Evolutionary conservation across 208 protist genomes (phyloP).

Genomic region (Leishmania gerbilli): DNA sequence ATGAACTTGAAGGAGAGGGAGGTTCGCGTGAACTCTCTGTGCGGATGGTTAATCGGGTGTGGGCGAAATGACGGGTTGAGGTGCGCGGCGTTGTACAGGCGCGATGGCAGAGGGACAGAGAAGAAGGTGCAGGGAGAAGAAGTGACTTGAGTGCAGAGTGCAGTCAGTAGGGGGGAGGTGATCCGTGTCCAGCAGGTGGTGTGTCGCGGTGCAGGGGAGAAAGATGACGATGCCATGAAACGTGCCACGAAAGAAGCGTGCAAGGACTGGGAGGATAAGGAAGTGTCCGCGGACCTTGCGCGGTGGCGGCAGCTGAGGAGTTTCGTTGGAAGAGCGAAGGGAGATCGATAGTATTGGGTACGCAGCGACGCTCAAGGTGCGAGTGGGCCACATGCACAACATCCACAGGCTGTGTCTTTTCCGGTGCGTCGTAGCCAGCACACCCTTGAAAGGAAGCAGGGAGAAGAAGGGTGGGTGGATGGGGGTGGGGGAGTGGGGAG

Average conservation of each 20-base stretch:
- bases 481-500: background rate
- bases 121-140: background rate
- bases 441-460: background rate
- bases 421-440: background rate
- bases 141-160: background rate
- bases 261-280: background rate
- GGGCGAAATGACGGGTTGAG: background rate
- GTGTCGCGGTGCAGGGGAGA: too few relatives aligned
- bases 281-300: background rate
- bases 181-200: background rate
- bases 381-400: background rate
- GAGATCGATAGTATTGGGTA: background rate
- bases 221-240: background rate
- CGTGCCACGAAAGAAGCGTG: background rate
- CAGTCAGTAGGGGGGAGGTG: background rate
- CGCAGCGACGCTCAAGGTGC: background rate
- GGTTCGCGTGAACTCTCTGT: slow-evolving; percentile 37
- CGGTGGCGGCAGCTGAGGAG: background rate
- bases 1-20: slow-evolving; percentile 5
- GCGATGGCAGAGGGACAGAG: background rate
- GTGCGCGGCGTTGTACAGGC: background rate
- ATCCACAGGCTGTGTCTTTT: background rate
- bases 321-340: background rate
- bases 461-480: background rate
- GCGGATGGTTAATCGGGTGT: background rate